Evolutionary conservation across 1,284 basidiomycete genomes (phyloP).

Genomic region (Ustilago lituana): DNA sequence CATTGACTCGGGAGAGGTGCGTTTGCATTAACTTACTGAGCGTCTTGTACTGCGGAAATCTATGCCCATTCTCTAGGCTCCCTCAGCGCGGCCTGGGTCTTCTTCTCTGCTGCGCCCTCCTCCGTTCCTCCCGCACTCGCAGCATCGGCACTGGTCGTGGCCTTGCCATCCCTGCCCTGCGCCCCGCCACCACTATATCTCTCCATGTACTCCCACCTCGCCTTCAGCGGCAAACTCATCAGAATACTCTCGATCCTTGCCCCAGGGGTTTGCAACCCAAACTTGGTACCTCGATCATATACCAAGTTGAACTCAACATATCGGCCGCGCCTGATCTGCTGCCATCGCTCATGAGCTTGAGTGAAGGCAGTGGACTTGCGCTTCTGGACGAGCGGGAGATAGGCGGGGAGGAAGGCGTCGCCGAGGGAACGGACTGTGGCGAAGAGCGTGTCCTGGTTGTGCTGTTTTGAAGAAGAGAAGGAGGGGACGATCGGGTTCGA

Average conservation of each 20-base stretch:
- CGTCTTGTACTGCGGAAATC: too few relatives aligned
- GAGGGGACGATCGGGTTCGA: constrained; percentile 24
- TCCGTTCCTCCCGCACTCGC: constrained; percentile 8
- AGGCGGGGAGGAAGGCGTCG: constrained; percentile 64
- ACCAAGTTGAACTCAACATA: constrained; percentile 67
- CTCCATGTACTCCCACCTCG: constrained; percentile 66
- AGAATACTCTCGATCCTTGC: constrained; percentile 66
- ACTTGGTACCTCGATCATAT: constrained; percentile 67
- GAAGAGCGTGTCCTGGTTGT: constrained; percentile 61
- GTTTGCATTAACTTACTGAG: neutral
- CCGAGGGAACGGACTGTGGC: constrained; percentile 59
- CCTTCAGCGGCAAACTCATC: constrained; percentile 65
- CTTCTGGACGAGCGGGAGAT: constrained; percentile 59
- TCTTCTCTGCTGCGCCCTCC: constrained; percentile 39
- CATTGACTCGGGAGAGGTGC: constrained; percentile 10
- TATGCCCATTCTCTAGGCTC: constrained; percentile 57
- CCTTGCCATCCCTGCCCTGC: constrained; percentile 45
- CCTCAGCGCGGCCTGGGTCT: constrained; percentile 50
- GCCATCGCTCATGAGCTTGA: constrained; percentile 56
- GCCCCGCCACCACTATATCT: constrained; percentile 53
- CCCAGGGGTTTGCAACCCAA: constrained; percentile 65
- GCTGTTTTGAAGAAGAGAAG: constrained; percentile 43
- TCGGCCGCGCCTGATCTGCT: constrained; percentile 60
- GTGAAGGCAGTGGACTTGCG: constrained; percentile 53
- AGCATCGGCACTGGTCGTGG: constrained; percentile 18